phyloP scores from a whole-genome alignment of 2,329 filamentous ascomycete genomes.

The Neonectria ditissima region DNA sequence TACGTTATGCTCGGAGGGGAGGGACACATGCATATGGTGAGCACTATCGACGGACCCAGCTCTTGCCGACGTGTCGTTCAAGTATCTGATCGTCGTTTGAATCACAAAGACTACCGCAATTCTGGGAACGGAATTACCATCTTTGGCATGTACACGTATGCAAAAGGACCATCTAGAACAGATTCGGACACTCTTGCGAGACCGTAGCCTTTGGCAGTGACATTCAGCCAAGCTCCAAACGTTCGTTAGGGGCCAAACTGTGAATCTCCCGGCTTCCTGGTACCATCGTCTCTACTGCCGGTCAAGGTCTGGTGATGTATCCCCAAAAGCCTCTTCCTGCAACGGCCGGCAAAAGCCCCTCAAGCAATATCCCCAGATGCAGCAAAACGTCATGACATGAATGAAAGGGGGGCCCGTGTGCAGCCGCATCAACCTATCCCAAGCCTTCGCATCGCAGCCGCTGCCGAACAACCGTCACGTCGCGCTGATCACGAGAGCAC shows the following conservation, averaged over 20 bases:
- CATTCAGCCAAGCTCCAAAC: not conserved
- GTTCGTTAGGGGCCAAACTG: not conserved
- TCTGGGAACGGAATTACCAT: not conserved
- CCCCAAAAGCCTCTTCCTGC: not conserved
- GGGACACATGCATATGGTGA: not conserved
- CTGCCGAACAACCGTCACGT: not conserved
- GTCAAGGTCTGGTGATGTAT: not conserved
- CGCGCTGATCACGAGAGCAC: not conserved
- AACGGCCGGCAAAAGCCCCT: not conserved
- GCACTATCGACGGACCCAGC: not conserved
- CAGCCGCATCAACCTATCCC: not conserved
- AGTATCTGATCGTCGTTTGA: slow-evolving; percentile 2
- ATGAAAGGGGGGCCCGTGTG: not conserved
- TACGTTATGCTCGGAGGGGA: not conserved
- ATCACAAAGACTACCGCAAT: not conserved
- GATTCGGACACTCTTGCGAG: not conserved
- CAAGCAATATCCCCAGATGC: not conserved
- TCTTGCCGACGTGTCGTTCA: slow-evolving; percentile 5
- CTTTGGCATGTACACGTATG: not conserved
- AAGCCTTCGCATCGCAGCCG: not conserved
- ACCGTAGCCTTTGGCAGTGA: not conserved
- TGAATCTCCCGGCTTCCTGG: not conserved
- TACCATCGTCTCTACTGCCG: not conserved
- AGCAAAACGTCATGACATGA: too few species aligned
- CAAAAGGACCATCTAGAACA: not conserved